Evolutionary conservation across 129 eudicot species (phyloP), one percentile per base, ranked within the genome.

Genomic region (Pulicaria dysenterica): DNA sequence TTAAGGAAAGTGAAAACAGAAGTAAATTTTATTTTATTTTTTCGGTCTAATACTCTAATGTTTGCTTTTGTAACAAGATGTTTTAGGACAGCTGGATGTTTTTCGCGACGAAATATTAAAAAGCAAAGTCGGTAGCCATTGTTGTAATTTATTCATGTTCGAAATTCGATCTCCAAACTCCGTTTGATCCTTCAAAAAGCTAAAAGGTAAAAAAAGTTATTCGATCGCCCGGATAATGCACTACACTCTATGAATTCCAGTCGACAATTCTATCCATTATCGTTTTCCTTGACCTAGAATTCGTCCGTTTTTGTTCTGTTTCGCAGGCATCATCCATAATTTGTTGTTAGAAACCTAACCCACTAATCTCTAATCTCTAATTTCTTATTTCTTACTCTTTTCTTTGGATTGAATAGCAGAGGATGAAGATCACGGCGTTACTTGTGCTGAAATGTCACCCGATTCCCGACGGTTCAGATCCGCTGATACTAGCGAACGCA

Each of bases 371-470:
- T 45, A 37, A 65, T n/a, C n/a, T n/a, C 31, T 44, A 45, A 65
- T 65, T 58, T 4, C 37, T 45, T 15, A 65, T 49, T 62, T 43
- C 31, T 55, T 12, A 55, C 47, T 36, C 40, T 51, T 24, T 19
- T 55, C 2, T 51, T 64, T 24, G 11, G 44, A 53, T 74, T 65
- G 55, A 74, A 40, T 74, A 73, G 62, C 64, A 61, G 81, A 70
- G 64, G 73, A 89, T 87, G 98, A 91, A 89, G 96, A 93, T 93
- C 90, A 93, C 98, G 43, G 92, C 96, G 58, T 73, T 93, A 73
- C 69, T 93, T 53, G 95, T 93, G 13, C 57, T 93, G 51, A 87
- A 83, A 74, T 67, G 84, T 51, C 59, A 40, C 10, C 84, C 85
- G 17, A 70, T 78, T 3, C 73, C 82, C n/a, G 85, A 83, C 6